These are phyloP conservation scores for Sesbania bispinosa DNA, from an alignment of 306 rosid species.

Conservation along the genomic window DNA sequence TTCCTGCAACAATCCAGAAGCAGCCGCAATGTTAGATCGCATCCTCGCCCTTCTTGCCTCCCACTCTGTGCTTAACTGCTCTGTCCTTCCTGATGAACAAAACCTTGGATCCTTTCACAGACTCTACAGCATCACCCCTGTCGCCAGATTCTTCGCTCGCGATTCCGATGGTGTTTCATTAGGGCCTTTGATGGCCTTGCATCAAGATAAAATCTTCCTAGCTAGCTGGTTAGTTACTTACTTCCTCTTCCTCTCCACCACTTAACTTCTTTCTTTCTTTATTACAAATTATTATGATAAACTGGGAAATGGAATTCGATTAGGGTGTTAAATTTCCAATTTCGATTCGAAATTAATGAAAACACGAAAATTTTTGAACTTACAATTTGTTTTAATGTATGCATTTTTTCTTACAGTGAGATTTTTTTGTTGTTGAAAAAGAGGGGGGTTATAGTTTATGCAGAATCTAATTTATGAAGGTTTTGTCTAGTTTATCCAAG, in stretches of 20 bases:
- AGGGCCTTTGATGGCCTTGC: conserved; percentile 24
- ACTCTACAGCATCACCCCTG: conserved; percentile 38
- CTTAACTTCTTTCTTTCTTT: too few species aligned
- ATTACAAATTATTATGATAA: too few species aligned
- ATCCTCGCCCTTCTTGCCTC: conserved; percentile 45
- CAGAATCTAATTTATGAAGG: neutral
- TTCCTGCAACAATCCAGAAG: conserved; percentile 32
- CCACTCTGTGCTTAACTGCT: conserved; percentile 38
- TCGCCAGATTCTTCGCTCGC: conserved; percentile 29
- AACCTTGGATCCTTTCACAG: conserved; percentile 1
- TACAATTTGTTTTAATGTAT: too few species aligned
- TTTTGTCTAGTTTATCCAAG: neutral
- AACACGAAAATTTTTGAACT: too few species aligned
- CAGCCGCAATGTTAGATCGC: conserved; percentile 52
- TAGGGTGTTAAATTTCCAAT: too few species aligned
- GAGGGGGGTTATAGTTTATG: too few species aligned
- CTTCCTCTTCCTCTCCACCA: neutral
- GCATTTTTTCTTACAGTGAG: too few species aligned
- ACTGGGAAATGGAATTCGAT: too few species aligned
- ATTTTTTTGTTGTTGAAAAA: too few species aligned
- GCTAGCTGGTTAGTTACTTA: conserved; percentile 44
- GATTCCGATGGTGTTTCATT: conserved; percentile 41
- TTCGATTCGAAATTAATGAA: too few species aligned
- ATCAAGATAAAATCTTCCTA: conserved; percentile 36
- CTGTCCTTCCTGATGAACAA: neutral